phyloP scores from a whole-genome alignment of 2,329 filamentous ascomycete species.

The Dactylonectria macrodidyma region DNA sequence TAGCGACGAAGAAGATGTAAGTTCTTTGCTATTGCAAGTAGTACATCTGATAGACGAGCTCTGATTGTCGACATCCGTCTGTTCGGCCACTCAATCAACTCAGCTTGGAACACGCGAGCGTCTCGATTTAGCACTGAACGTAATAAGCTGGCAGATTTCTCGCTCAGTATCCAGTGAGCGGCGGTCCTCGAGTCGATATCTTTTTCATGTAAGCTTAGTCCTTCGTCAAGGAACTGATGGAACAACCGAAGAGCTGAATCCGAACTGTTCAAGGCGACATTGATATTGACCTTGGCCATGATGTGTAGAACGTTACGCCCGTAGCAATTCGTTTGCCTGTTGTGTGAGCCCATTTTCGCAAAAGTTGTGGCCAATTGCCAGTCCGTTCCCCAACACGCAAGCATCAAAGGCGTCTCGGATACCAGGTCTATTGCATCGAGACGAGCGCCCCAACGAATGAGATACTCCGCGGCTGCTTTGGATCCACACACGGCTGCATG shows the following conservation, averaged over 20 bases:
- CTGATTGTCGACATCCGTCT: no score
- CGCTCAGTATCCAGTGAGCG: neutral
- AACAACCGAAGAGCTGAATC: neutral
- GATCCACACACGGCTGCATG: neutral
- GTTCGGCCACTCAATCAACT: neutral
- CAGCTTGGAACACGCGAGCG: neutral
- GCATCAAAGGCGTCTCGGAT: neutral
- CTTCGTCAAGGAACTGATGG: neutral
- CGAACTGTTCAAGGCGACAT: neutral
- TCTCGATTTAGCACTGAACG: neutral
- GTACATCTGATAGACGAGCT: no score
- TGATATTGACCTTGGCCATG: neutral
- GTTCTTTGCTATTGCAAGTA: no score
- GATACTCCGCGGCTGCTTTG: neutral
- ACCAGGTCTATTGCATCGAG: neutral
- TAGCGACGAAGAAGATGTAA: neutral
- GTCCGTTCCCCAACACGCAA: fast-evolving
- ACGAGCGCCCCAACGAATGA: neutral
- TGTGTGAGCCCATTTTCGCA: neutral
- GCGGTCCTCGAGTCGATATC: neutral
- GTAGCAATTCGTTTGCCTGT: fast-evolving
- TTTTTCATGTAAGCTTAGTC: neutral
- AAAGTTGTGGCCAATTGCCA: neutral
- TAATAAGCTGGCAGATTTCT: neutral
- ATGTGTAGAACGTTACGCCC: constrained; percentile 1